These are phyloP conservation scores for Metschnikowia hibisci DNA, from an alignment of 805 yeast species.

Conservation along the genomic window DNA sequence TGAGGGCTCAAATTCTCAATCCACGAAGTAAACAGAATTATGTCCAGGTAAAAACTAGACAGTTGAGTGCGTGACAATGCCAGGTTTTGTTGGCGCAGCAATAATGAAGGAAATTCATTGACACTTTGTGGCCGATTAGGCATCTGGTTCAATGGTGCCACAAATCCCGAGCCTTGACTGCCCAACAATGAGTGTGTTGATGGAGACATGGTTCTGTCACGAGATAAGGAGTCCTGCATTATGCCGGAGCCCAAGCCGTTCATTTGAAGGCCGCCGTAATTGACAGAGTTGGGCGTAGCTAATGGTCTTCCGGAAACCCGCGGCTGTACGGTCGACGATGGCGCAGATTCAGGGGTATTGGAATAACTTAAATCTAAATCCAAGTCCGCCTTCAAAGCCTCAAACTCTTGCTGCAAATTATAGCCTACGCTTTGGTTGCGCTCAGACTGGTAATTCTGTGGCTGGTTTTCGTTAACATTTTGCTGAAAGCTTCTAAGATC, in stretches of 20 bases:
- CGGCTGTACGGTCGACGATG: slow-evolving; percentile 1
- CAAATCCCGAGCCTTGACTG: slow-evolving; percentile 21
- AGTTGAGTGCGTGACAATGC: slow-evolving; percentile 16
- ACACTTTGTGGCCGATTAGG: slow-evolving; percentile 44
- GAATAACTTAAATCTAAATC: slow-evolving; percentile 38
- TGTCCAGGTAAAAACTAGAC: slow-evolving; percentile 34
- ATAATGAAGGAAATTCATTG: slow-evolving; percentile 29
- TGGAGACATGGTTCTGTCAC: slow-evolving; percentile 23
- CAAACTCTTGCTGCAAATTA: slow-evolving; percentile 45
- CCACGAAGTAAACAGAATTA: slow-evolving; percentile 41
- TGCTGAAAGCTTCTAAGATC: slow-evolving; percentile 8
- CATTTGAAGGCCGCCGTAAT: slow-evolving; percentile 4
- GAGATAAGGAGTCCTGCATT: slow-evolving; percentile 13
- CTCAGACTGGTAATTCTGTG: slow-evolving; percentile 11
- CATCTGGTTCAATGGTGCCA: slow-evolving; percentile 27
- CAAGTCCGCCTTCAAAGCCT: slow-evolving; percentile 43
- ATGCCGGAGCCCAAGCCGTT: not conserved
- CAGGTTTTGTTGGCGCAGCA: slow-evolving; percentile 9
- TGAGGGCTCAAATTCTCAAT: slow-evolving; percentile 38
- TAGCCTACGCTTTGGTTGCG: slow-evolving; percentile 44
- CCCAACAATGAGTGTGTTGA: slow-evolving; percentile 24
- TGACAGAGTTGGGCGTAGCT: slow-evolving; percentile 18
- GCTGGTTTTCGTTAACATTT: slow-evolving; percentile 4
- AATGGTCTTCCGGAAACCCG: slow-evolving; percentile 13
- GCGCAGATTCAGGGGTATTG: slow-evolving; percentile 5